phyloP scores from a whole-genome alignment of 2,329 filamentous ascomycete genomes.

The Fusarium sp. region DNA sequence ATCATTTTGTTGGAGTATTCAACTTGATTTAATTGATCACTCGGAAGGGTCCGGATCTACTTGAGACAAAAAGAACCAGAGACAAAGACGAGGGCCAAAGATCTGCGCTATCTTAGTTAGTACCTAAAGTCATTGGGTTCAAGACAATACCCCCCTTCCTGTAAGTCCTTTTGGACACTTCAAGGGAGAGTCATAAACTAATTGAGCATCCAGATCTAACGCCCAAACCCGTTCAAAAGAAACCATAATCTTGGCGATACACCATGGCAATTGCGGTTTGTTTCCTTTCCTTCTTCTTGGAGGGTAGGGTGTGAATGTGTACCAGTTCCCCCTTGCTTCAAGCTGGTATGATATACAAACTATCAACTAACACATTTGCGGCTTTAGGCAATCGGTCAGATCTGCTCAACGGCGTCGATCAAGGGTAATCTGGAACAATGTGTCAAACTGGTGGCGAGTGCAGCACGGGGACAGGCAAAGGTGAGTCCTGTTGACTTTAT shows the following conservation, averaged over 20 bases:
- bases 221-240: slow-evolving; percentile 9
- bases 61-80: neutral
- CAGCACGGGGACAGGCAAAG: slow-evolving; percentile 81
- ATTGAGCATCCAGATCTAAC: slow-evolving; percentile 9
- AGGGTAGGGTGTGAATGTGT: neutral
- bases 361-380: slow-evolving; percentile 17
- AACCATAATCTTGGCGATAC: slow-evolving; percentile 11
- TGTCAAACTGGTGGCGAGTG: slow-evolving; percentile 75
- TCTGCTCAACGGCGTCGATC: slow-evolving; percentile 86
- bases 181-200: slow-evolving; percentile 20
- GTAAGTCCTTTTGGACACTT: slow-evolving; percentile 1
- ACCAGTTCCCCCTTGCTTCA: slow-evolving; percentile 27
- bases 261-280: slow-evolving; percentile 46
- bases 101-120: neutral
- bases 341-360: slow-evolving; percentile 14
- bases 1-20: slow-evolving; percentile 4
- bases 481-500: slow-evolving; percentile 56
- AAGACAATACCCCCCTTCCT: slow-evolving; percentile 5
- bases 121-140: neutral
- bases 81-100: neutral
- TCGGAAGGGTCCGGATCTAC: neutral
- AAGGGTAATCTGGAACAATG: slow-evolving; percentile 84
- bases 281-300: neutral
- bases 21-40: slow-evolving; percentile 1
- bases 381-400: slow-evolving; percentile 83